Evolutionary conservation across 1,284 basidiomycete genomes (phyloP).

Genomic region (Fomes fomentarius): DNA sequence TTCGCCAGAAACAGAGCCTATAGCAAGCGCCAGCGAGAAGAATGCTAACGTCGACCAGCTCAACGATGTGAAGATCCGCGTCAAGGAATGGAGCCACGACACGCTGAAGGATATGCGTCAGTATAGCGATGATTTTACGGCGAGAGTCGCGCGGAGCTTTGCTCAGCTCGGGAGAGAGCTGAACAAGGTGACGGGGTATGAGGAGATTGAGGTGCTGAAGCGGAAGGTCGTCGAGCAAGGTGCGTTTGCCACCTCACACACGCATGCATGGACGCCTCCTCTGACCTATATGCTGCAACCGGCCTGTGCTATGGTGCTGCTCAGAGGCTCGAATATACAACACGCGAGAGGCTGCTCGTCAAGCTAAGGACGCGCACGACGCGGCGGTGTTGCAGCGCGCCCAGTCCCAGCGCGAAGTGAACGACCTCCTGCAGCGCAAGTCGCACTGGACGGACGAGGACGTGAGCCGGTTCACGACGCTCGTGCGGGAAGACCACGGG

Average conservation of each 20-base stretch:
- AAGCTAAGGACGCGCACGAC: conserved; percentile 78
- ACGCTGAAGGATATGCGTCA: conserved; percentile 51
- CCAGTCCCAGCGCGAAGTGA: conserved; percentile 85
- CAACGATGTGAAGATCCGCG: conserved; percentile 23
- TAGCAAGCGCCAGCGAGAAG: neutral
- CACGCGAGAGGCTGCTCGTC: conserved; percentile 60
- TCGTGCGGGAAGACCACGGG: conserved; percentile 86
- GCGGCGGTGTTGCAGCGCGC: conserved; percentile 75
- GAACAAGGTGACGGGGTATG: conserved; percentile 89
- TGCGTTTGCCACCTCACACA: conserved; percentile 39
- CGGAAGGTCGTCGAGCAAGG: conserved; percentile 79
- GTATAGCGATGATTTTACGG: conserved; percentile 61
- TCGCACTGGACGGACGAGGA: conserved; percentile 84
- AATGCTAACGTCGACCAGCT: conserved; percentile 3
- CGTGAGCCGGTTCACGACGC: conserved; percentile 80
- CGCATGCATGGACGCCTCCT: too few relatives aligned
- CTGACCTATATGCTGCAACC: too few relatives aligned
- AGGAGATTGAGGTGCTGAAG: conserved; percentile 87
- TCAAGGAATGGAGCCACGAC: conserved; percentile 55
- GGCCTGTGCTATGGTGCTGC: neutral
- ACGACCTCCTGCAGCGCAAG: conserved; percentile 90
- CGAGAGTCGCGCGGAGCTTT: conserved; percentile 58
- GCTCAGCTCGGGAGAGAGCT: conserved; percentile 76
- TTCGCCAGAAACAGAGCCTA: neutral
- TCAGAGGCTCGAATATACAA: conserved; percentile 66